Base-by-base conservation (phyloP, 768 basidiomycete species). In the Amanita jacksonii region DNA sequence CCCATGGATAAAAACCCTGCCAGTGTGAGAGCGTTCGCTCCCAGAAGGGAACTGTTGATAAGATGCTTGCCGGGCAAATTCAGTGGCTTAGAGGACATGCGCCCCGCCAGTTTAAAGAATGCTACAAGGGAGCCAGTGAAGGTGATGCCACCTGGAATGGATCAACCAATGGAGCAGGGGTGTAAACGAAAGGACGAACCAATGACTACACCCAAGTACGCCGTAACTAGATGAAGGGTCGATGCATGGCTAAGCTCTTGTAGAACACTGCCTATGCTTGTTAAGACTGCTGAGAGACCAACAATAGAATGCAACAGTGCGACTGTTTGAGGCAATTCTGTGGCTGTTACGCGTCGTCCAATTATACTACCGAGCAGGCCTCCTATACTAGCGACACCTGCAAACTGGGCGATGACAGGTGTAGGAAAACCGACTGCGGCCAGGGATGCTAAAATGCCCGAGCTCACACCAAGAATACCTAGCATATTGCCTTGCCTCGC, bases 61-160 rank as follows among this genome's bases (percentile, higher is more conserved):
- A 89, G 48, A 54, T 92, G 89, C 52, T 84, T 79, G 32, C 75
- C 87, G 3, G 87, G 87, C 34, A 92, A 66, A 18, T 68, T 64
- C 16, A 89, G 62, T 1, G 89, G 81, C 49, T 70, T 77, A 33
- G 84, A 85, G 4, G 82, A 70, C 77, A 91, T 86, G 45, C 73
- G 77, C 6, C 84, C 88, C 5, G 87, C 85, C 28, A 92, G 70
- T 58, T 92, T 92, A 36, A 92, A 62, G 72, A 89, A 92, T 3
- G 89, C 89, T 12, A 92, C 84, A 33, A 92, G 77, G 1, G 88
- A 90, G 20, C 88, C 88, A 3, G 89, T 91, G 55, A 92, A 92
- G 0, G 89, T 91, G 41, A 92, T 70, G 46, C 89, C 89, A 63
- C 81, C 77, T 73, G 46, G 42, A 35, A 38, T 47, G 16, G 43